Evolutionary conservation across 2,329 filamentous ascomycete species (phyloP).

Genomic region (Diplodia sapinea): DNA sequence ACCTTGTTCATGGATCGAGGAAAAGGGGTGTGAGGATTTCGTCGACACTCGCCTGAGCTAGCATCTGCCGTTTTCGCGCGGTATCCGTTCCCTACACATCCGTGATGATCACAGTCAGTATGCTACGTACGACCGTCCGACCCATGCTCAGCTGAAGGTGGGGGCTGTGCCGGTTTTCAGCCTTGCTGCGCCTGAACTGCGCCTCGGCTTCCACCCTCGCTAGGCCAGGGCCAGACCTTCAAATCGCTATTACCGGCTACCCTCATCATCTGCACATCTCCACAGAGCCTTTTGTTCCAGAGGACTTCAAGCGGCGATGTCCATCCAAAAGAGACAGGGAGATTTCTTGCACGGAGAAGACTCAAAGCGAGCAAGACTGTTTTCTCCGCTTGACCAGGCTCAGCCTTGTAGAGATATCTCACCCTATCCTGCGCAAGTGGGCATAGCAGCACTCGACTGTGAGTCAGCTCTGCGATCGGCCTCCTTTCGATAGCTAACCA

Average conservation of each 20-base stretch:
- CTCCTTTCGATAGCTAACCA: not conserved
- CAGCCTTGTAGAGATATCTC: not conserved
- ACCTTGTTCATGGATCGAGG: not conserved
- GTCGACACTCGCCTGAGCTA: too few relatives aligned
- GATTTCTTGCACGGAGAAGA: not conserved
- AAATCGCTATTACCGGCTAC: too few relatives aligned
- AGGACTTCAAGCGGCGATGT: not conserved
- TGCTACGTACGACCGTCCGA: not conserved
- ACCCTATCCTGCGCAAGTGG: not conserved
- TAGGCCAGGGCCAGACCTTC: too few relatives aligned
- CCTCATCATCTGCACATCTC: too few relatives aligned
- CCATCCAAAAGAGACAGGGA: not conserved
- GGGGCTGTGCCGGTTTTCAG: not conserved
- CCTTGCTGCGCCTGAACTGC: not conserved
- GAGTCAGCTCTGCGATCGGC: not conserved
- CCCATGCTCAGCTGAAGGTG: not conserved
- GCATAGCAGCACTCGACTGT: not conserved
- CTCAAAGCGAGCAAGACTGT: not conserved
- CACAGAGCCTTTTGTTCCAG: not conserved
- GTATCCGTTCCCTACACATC: too few relatives aligned
- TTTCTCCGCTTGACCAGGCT: not conserved
- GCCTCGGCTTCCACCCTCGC: not conserved
- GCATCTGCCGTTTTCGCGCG: too few relatives aligned
- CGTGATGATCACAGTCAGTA: too few relatives aligned
- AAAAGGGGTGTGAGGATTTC: not conserved